A percentile compares a stretch with the other conserved stretches of the same genome.
phyloP scores from a whole-genome alignment of 371 early-diverging fungal species.

The Rhizopus sp. region DNA sequence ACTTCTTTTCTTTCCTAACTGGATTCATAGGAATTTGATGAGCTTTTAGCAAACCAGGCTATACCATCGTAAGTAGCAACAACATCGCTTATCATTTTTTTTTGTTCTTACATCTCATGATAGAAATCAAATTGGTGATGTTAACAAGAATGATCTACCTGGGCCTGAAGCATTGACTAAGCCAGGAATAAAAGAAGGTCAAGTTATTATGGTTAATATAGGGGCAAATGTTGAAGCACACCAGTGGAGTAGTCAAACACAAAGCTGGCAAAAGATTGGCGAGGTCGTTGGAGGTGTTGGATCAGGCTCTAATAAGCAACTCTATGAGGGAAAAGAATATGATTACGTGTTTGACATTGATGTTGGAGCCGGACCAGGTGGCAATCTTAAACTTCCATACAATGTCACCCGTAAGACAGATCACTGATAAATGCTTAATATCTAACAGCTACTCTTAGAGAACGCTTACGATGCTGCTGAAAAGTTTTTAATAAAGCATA shows the following conservation, averaged over 20 bases:
- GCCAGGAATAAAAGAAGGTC: constrained; percentile 83
- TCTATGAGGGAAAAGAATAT: constrained; percentile 88
- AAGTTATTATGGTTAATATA: constrained; percentile 86
- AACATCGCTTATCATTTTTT: neutral
- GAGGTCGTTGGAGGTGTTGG: constrained; percentile 93
- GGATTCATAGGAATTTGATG: constrained; percentile 57
- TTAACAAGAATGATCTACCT: constrained; percentile 83
- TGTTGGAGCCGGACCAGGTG: constrained; percentile 73
- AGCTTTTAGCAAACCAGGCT: constrained; percentile 69
- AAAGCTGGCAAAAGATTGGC: constrained; percentile 90
- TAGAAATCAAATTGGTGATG: constrained; percentile 84
- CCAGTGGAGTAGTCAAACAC: constrained; percentile 74
- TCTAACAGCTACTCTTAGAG: constrained; percentile 46
- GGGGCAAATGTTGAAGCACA: constrained; percentile 78
- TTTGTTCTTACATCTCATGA: constrained; percentile 19
- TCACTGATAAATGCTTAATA: neutral
- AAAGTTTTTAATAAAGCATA: constrained; percentile 79
- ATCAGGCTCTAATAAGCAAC: constrained; percentile 57
- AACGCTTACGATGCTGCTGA: constrained; percentile 95
- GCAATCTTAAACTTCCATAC: constrained; percentile 90
- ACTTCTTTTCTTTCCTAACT: neutral
- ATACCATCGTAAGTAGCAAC: constrained; percentile 71
- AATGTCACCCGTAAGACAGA: constrained; percentile 68
- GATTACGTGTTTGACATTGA: constrained; percentile 98
- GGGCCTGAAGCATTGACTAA: constrained; percentile 72